A percentile compares a stretch with the other conserved stretches of the same genome.
Evolutionary conservation across 225 moss, liverwort and hornwort species (phyloP).

Genomic region (Pleurozium schreberi): DNA sequence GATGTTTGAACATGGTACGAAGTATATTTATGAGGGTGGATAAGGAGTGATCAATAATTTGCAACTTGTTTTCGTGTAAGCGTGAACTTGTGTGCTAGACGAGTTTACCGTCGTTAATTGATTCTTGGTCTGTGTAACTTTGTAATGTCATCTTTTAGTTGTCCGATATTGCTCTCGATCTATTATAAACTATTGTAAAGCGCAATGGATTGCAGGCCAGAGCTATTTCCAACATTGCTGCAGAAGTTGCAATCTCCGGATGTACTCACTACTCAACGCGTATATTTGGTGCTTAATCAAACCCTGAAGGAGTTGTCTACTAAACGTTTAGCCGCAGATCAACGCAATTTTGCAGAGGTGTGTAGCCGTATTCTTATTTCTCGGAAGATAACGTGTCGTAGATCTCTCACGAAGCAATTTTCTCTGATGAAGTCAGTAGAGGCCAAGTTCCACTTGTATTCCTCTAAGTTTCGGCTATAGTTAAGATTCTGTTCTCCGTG

Average conservation of each 20-base stretch:
- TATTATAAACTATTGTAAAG: background rate
- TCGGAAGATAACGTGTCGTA: background rate
- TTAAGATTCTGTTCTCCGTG: background rate
- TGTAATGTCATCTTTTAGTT: background rate
- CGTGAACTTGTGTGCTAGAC: background rate
- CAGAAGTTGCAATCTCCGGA: slow-evolving; percentile 97
- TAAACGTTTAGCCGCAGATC: slow-evolving; percentile 92
- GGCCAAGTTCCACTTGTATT: background rate
- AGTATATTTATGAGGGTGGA: background rate
- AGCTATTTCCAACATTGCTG: slow-evolving; percentile 88
- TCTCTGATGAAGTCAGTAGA: background rate
- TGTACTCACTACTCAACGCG: slow-evolving; percentile 87
- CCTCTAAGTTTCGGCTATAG: background rate
- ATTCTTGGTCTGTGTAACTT: background rate
- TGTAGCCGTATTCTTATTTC: background rate
- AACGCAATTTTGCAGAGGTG: slow-evolving; percentile 90
- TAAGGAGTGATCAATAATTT: background rate
- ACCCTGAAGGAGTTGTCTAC: slow-evolving; percentile 95
- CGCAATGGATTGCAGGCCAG: slow-evolving; percentile 59
- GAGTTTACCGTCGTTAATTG: background rate
- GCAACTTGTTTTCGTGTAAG: background rate
- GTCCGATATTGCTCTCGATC: background rate
- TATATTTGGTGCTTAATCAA: slow-evolving; percentile 97
- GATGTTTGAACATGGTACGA: background rate
- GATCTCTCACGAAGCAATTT: background rate